Percentiles rank a stretch among this genome's conserved stretches.
These are phyloP conservation scores for Stagonosporopsis rhizophila DNA, from an alignment of 2,329 filamentous ascomycete genomes.

Conservation along the genomic window DNA sequence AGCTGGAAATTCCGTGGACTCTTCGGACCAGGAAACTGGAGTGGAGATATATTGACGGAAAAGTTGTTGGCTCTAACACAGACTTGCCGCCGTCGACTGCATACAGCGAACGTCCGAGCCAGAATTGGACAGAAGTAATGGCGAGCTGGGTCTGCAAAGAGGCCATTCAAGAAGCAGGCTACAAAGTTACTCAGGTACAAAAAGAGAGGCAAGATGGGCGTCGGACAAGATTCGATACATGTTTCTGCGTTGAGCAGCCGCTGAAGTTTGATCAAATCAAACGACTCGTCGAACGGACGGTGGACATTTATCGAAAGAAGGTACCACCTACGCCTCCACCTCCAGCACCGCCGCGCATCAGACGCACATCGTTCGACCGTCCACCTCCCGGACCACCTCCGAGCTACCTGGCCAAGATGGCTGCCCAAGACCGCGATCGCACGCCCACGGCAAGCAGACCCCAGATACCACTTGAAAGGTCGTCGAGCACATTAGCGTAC, in stretches of 20 bases:
- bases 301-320: conserved; percentile 45
- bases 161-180: conserved; percentile 45
- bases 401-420: conserved; percentile 8
- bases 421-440: conserved; percentile 31
- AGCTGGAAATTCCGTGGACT: conserved; percentile 48
- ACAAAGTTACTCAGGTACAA: conserved; percentile 40
- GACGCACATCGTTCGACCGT: conserved; percentile 36
- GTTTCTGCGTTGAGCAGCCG: conserved; percentile 44
- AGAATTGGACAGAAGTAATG: conserved; percentile 46
- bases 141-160: conserved; percentile 50
- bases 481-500: conserved; percentile 28
- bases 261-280: conserved; percentile 47
- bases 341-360: conserved; percentile 20
- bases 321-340: conserved; percentile 24
- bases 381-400: conserved; percentile 17
- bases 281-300: conserved; percentile 48
- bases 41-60: conserved; percentile 47
- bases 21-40: conserved; percentile 42
- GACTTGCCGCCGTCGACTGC: conserved; percentile 36
- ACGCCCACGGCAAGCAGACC: conserved; percentile 30
- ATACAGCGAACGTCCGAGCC: conserved; percentile 33
- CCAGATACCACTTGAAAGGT: conserved; percentile 31
- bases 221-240: conserved; percentile 45
- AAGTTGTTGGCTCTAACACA: conserved; percentile 39
- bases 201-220: conserved; percentile 41